Evolutionary conservation across 2,329 filamentous ascomycete species (phyloP).

Genomic region (Exophiala alcalophila): DNA sequence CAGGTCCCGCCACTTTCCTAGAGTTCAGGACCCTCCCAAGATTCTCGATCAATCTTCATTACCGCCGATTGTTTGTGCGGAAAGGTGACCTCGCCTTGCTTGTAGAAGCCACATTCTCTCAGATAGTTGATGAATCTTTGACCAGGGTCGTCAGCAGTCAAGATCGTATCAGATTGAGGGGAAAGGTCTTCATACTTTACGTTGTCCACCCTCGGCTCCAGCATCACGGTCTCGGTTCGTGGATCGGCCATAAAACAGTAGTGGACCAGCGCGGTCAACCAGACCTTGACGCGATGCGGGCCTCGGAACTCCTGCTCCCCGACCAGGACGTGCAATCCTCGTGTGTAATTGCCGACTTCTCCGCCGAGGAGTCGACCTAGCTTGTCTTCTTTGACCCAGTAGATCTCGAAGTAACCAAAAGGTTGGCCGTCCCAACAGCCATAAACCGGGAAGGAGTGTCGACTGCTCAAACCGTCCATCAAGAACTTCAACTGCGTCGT

Average conservation of each 20-base stretch:
- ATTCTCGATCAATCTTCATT: slow-evolving; percentile 74
- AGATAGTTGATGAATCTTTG: slow-evolving; percentile 67
- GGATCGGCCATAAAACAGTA: slow-evolving; percentile 75
- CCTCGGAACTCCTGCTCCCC: slow-evolving; percentile 92
- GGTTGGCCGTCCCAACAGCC: slow-evolving; percentile 92
- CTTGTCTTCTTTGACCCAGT: slow-evolving; percentile 93
- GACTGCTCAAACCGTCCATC: slow-evolving; percentile 58
- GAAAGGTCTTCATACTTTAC: slow-evolving; percentile 77
- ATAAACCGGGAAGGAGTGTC: slow-evolving; percentile 84
- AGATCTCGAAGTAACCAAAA: slow-evolving; percentile 96
- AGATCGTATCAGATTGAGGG: too few relatives aligned
- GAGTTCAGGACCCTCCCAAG: slow-evolving; percentile 66
- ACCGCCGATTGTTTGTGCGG: slow-evolving; percentile 91
- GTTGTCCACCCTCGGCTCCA: slow-evolving; percentile 93
- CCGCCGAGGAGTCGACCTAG: slow-evolving; percentile 66
- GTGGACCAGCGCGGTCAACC: slow-evolving; percentile 85
- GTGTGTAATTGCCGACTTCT: slow-evolving; percentile 73
- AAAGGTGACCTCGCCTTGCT: slow-evolving; percentile 80
- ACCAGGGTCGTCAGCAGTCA: too few relatives aligned
- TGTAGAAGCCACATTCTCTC: slow-evolving; percentile 73
- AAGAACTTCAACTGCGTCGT: slow-evolving; percentile 66
- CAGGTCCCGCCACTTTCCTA: slow-evolving; percentile 2
- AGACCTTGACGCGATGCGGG: slow-evolving; percentile 68
- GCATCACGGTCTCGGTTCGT: slow-evolving; percentile 74
- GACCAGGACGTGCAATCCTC: slow-evolving; percentile 82